Base-by-base conservation (phyloP, 129 eudicot genomes). In the Flaveria trinervia region DNA sequence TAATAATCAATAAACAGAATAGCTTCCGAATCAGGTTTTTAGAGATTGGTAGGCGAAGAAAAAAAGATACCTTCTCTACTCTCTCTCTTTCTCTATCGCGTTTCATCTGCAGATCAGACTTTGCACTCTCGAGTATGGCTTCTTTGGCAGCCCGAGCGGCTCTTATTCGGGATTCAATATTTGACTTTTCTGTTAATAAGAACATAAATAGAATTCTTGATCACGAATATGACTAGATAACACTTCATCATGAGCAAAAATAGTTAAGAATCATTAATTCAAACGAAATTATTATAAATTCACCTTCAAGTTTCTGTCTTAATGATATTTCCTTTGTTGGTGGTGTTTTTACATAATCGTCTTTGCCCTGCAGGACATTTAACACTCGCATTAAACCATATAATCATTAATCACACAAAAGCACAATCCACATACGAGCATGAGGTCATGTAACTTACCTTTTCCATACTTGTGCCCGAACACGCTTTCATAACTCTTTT, bases 111-210 rank as follows among this genome's bases (percentile, higher is more conserved):
- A 80, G 67, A 46, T 80, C 84, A 13, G 84, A 80, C 52, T 75
- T 80, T 74, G 84, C 84, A 33, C 52, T 74, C 70, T 80, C 76
- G 0, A 80, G 56, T 28, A 74, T 44, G 75, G 84, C 84, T 80
- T 80, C 80, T 80, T 80, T 80, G 18, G 84, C 84, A 55, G 84
- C 84, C 7, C 84, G 65, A 45, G 84, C 84, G 74, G 84, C 84
- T 80, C 65, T 74, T 17, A 80, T 80, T 28, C 80, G 68, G 11
- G 84, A 80, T 46, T 80, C 84, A 48, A 80, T 56, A 67, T 73
- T 75, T 18, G 84, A 74, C 41, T 80, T 80, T 67, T 80, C 84
- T 80, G 80, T 80, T 22, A 17, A 39, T 10, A 52, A 26, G 17
- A 49, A 50, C 3, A 11, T 70, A 59, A 5, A 65, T 9, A 14